Evolutionary conservation across 108 stramenopile genomes (phyloP).

Genomic region (Aurantiochytrium sp.): DNA sequence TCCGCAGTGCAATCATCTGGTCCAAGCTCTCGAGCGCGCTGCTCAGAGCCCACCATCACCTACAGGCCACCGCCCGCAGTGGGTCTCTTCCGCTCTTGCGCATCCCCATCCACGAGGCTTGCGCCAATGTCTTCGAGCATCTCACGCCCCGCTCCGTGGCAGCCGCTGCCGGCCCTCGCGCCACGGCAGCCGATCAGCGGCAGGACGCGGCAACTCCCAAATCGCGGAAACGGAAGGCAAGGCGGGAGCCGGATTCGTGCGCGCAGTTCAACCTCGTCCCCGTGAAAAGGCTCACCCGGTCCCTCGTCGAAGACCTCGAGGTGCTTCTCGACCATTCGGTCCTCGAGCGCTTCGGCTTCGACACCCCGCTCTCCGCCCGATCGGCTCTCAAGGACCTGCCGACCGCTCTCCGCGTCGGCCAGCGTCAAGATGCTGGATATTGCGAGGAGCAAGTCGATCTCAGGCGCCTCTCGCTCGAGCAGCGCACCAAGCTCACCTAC

Average conservation of each 20-base stretch:
- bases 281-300: neutral
- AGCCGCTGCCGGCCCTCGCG: too few relatives aligned
- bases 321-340: neutral
- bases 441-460: neutral
- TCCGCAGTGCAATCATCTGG: neutral
- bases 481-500: neutral
- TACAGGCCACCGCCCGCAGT: neutral
- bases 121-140: too few relatives aligned
- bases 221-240: too few relatives aligned
- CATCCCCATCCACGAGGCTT: too few relatives aligned
- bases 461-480: neutral
- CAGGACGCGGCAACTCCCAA: too few relatives aligned
- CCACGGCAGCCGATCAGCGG: too few relatives aligned
- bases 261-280: neutral
- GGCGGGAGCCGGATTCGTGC: too few relatives aligned
- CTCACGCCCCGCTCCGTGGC: too few relatives aligned
- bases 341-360: neutral
- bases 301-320: neutral
- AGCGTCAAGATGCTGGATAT: neutral
- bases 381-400: neutral
- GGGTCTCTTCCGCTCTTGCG: too few relatives aligned
- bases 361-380: neutral
- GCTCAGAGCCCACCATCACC: neutral
- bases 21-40: neutral
- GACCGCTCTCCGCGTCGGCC: neutral